These are phyloP conservation scores for Kingdonia uniflora DNA, from an alignment of 164 flowering plant genomes.

Conservation along the genomic window DNA sequence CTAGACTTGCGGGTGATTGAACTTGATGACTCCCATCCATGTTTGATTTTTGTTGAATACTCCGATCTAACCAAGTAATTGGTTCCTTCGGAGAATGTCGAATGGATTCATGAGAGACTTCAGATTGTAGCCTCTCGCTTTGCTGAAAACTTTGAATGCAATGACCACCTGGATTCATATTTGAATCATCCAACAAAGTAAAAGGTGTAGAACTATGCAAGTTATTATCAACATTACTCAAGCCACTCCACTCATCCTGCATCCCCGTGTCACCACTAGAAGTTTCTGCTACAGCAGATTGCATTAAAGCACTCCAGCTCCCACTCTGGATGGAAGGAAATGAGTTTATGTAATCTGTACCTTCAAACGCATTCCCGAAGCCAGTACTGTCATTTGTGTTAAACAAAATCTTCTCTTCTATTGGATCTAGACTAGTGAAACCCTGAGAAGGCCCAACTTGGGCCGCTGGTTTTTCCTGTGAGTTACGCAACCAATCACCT, in stretches of 20 bases:
- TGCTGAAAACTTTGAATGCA: constrained; percentile 29
- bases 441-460: constrained; percentile 35
- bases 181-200: constrained; percentile 18
- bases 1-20: constrained; percentile 24
- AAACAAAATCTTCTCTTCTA: constrained; percentile 61
- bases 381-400: constrained; percentile 38
- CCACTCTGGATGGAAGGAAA: constrained; percentile 72
- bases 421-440: constrained; percentile 45
- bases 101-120: constrained; percentile 23
- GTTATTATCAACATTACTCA: constrained; percentile 34
- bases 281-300: constrained; percentile 86
- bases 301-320: constrained; percentile 96
- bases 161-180: constrained; percentile 5
- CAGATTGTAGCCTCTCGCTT: constrained; percentile 20
- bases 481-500: constrained; percentile 25
- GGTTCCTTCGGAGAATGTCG: constrained; percentile 27
- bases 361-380: constrained; percentile 27
- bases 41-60: constrained; percentile 23
- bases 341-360: constrained; percentile 18
- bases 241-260: constrained; percentile 82
- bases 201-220: constrained; percentile 33
- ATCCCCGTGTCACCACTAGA: constrained; percentile 54
- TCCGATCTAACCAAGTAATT: neutral
- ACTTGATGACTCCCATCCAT: constrained; percentile 26
- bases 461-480: constrained; percentile 13